Conservation (phyloP, 257 asterid genomes). For the Lantana camara region DNA sequence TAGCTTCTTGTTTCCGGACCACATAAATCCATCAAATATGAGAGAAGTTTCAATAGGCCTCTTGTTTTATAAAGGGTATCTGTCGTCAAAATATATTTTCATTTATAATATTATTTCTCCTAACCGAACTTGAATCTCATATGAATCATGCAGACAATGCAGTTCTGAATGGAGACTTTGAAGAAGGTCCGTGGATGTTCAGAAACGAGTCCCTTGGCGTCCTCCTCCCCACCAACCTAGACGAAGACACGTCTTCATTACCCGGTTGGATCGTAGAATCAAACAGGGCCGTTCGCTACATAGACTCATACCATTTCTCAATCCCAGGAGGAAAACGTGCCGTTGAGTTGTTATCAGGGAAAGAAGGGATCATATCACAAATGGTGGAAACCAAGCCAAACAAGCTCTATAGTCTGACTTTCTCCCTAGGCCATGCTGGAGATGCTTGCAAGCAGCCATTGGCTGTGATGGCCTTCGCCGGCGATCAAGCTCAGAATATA, state of each 20-base stretch:
- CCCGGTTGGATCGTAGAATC: conserved; percentile 99
- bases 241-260: conserved; percentile 77
- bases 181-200: conserved; percentile 97
- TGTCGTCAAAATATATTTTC: too few relatives aligned
- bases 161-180: conserved; percentile 88
- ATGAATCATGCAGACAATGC: conserved; percentile 57
- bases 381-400: conserved; percentile 87
- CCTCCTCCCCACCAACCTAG: conserved; percentile 88
- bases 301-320: conserved; percentile 72
- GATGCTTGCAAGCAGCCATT: conserved; percentile 82
- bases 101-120: background rate
- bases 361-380: conserved; percentile 93
- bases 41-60: too few relatives aligned
- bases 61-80: too few relatives aligned
- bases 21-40: too few relatives aligned
- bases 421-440: conserved; percentile 79
- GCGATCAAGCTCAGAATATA: conserved; percentile 62
- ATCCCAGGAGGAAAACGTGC: conserved; percentile 93
- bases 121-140: background rate
- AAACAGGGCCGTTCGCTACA: conserved; percentile 86
- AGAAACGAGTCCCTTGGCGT: conserved; percentile 86
- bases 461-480: conserved; percentile 89
- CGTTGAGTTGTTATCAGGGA: conserved; percentile 76
- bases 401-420: conserved; percentile 57
- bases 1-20: too few relatives aligned